Evolutionary conservation across 345 rosid genomes (phyloP), one percentile per base, ranked within the genome.

Genomic region (Boechera retrofracta): DNA sequence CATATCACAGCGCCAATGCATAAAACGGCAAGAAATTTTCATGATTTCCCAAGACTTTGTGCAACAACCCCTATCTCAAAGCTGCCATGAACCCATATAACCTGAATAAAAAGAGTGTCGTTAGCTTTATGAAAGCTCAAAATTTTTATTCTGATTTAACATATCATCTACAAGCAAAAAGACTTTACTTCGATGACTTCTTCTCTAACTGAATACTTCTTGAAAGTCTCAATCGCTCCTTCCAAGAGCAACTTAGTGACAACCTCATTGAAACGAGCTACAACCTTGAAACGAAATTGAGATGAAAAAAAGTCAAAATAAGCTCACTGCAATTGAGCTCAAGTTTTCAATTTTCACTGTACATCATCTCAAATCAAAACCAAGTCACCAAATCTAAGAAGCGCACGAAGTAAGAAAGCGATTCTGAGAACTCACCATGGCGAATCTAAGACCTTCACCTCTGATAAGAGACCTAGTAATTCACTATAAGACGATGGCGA

Each of bases 1-100:
- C 88, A 72, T 90, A 95, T 98, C 98, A 95, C 98, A 67, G 98
- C 99, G 21, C 99, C 99, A 45, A 92, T 92, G 67, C 99, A 95
- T 39, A 95, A 71, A 69, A 95, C 76, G 11, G 97, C 92, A 70
- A 89, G 56, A 64, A 85, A 95, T 5, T 85, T 95, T 52, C 79
- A 76, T 4, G 98, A 91, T 71, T 87, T 95, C 65, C 94, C 98
- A 6, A 95, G 93, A 63, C 68, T 86, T 51, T 92, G 83, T 0
- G 99, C 97, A 65, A 80, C 93, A 81, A 88, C 55, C 0, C 88
- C 91, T 8, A 91, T 86, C 85, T 93, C 98, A 81, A 93, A 93
- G 77, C 92, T 80, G 7, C 98, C 98, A 49, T 97, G 98, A 83
- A 93, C 98, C 98, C 98, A 93, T 6, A 93, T 92, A 75, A 94